A percentile compares a stretch with the other conserved stretches of the same genome.
Evolutionary conservation across 2,329 filamentous ascomycete species (phyloP).

Genomic region (Colletotrichum scovillei): DNA sequence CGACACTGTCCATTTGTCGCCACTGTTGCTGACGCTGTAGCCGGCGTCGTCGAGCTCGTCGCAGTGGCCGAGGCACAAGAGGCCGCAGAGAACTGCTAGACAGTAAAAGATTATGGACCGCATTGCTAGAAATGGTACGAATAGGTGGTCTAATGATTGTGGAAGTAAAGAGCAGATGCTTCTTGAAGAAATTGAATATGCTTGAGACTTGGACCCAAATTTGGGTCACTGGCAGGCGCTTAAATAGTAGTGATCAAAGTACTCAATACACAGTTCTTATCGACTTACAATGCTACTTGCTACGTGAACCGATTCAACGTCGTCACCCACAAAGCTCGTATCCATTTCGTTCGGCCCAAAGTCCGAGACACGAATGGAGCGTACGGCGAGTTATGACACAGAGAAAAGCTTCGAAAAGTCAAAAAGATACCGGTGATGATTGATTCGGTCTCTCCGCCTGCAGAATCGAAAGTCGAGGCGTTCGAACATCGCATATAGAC

Average conservation of each 20-base stretch:
- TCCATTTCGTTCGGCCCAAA: background rate
- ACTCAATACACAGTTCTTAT: no score
- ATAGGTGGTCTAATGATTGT: background rate
- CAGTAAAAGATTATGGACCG: background rate
- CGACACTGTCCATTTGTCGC: background rate
- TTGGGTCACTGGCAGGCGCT: background rate
- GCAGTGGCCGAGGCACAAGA: background rate
- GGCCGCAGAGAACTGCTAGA: background rate
- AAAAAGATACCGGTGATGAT: background rate
- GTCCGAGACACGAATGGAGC: background rate
- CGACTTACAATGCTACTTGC: background rate
- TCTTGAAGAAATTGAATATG: background rate
- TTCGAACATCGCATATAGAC: background rate
- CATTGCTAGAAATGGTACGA: background rate
- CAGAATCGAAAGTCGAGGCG: background rate
- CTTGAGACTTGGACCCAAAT: background rate
- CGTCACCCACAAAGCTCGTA: background rate
- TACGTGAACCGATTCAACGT: background rate
- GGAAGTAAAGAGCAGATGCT: background rate
- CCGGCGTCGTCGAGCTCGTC: background rate
- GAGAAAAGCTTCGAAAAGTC: background rate
- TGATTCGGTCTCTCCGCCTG: background rate
- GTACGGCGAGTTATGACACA: background rate
- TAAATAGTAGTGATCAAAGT: background rate
- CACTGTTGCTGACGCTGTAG: background rate